Conservation (phyloP, 2,329 filamentous ascomycete genomes). For the Phyllosticta citrichinensis region DNA sequence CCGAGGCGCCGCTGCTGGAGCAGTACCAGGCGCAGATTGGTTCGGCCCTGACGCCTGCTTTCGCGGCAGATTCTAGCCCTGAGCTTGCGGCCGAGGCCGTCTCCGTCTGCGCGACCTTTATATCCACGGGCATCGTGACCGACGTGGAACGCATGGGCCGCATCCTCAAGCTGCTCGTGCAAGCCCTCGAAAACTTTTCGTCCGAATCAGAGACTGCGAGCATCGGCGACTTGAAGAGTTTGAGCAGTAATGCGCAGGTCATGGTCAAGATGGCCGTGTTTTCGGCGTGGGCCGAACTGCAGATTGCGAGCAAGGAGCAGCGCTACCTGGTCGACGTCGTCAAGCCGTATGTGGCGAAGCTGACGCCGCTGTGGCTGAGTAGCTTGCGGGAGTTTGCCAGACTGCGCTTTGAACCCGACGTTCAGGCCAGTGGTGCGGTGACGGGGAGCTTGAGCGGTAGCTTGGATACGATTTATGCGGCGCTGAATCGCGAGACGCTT, state of each 20-base stretch:
- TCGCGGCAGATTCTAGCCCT: slow-evolving; percentile 89
- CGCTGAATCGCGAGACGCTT: slow-evolving; percentile 85
- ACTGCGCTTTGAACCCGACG: slow-evolving; percentile 90
- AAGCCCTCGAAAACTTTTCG: slow-evolving; percentile 85
- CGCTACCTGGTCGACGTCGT: slow-evolving; percentile 81
- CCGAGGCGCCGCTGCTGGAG: slow-evolving; percentile 91
- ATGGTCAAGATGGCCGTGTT: slow-evolving; percentile 99
- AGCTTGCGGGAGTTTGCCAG: slow-evolving; percentile 89
- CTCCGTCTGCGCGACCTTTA: slow-evolving; percentile 96
- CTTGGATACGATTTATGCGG: slow-evolving; percentile 87
- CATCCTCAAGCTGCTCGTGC: slow-evolving; percentile 86
- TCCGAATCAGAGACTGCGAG: slow-evolving; percentile 70
- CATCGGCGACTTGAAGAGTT: slow-evolving; percentile 84
- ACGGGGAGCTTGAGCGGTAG: slow-evolving; percentile 74
- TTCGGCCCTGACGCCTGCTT: slow-evolving; percentile 90
- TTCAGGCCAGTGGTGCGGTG: slow-evolving; percentile 71
- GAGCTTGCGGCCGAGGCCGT: slow-evolving; percentile 93
- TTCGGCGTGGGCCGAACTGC: slow-evolving; percentile 92
- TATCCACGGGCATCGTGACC: slow-evolving; percentile 92
- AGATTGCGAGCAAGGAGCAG: slow-evolving; percentile 89
- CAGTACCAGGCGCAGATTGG: slow-evolving; percentile 98
- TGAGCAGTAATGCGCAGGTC: slow-evolving; percentile 91
- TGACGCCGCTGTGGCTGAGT: slow-evolving; percentile 90
- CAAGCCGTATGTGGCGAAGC: slow-evolving; percentile 75
- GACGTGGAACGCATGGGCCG: slow-evolving; percentile 98